A percentile compares a stretch with the other conserved stretches of the same genome.
phyloP scores from a whole-genome alignment of 2,329 filamentous ascomycete genomes.

The Fusarium equiseti region DNA sequence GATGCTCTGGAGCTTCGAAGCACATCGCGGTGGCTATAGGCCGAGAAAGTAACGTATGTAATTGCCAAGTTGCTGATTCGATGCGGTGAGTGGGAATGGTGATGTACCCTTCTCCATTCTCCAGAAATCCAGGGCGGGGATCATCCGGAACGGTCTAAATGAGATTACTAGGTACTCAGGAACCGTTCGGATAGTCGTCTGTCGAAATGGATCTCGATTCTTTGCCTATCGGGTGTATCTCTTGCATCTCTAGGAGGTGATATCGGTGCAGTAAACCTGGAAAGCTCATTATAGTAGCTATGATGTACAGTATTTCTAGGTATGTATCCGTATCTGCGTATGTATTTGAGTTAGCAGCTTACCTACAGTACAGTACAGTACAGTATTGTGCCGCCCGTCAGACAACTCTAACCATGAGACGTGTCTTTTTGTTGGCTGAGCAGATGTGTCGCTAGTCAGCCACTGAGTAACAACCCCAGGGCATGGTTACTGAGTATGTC shows the following conservation, averaged over 20 bases:
- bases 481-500: slow-evolving; percentile 31
- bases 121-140: slow-evolving; percentile 35
- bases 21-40: slow-evolving; percentile 14
- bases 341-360: background rate
- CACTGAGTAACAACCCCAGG: slow-evolving; percentile 12
- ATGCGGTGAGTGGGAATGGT: slow-evolving; percentile 28
- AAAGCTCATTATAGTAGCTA: background rate
- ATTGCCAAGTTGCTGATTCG: slow-evolving; percentile 39
- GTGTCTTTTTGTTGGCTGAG: slow-evolving; percentile 29
- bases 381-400: background rate
- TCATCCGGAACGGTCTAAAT: slow-evolving; percentile 20
- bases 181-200: slow-evolving; percentile 27
- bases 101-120: slow-evolving; percentile 43
- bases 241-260: slow-evolving; percentile 23
- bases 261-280: background rate
- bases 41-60: slow-evolving; percentile 19
- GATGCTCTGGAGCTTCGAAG: slow-evolving; percentile 11
- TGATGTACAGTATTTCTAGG: background rate
- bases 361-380: background rate
- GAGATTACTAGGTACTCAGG: slow-evolving; percentile 8
- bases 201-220: slow-evolving; percentile 34
- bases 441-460: slow-evolving; percentile 20
- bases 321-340: background rate
- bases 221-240: slow-evolving; percentile 16
- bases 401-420: slow-evolving; percentile 14